Conservation (phyloP, 1,284 basidiomycete species). For the Apiotrichum porosum region DNA sequence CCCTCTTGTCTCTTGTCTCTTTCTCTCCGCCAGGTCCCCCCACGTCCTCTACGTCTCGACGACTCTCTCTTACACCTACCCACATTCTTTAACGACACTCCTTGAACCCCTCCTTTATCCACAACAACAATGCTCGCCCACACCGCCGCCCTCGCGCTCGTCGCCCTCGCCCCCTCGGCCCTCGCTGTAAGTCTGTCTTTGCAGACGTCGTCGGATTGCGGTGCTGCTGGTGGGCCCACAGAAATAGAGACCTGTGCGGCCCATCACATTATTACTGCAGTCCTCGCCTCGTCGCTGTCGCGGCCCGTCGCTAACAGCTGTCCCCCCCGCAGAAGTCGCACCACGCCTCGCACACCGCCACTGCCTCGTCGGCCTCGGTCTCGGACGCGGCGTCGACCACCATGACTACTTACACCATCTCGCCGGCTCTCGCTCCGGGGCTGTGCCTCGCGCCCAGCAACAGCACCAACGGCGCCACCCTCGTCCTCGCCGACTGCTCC, state of each 20-base stretch:
- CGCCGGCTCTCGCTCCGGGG: constrained; percentile 24
- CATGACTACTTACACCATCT: constrained; percentile 18
- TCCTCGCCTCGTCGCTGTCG: too few relatives aligned
- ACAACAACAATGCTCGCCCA: constrained; percentile 5
- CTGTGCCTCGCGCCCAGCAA: constrained; percentile 33
- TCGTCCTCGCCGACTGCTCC: constrained; percentile 34
- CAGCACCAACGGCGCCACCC: constrained; percentile 23
- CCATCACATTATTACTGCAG: too few relatives aligned
- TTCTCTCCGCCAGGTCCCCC: not conserved
- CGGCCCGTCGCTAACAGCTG: too few relatives aligned
- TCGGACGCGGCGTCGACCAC: too few relatives aligned
- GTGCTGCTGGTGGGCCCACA: too few relatives aligned
- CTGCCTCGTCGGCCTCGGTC: too few relatives aligned
- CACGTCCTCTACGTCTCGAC: not conserved
- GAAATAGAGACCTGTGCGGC: too few relatives aligned
- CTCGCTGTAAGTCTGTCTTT: constrained; percentile 19
- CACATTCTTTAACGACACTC: not conserved
- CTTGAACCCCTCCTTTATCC: not conserved
- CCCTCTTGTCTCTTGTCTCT: constrained; percentile 1
- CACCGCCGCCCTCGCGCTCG: constrained; percentile 9
- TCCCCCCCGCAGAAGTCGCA: too few relatives aligned
- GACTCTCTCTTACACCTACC: constrained; percentile 1
- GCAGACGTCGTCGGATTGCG: too few relatives aligned
- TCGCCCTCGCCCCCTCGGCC: constrained; percentile 13
- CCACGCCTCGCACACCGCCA: too few relatives aligned